A percentile compares a stretch with the other conserved stretches of the same genome.
Conservation (phyloP, 2,329 filamentous ascomycete genomes). For the Exophiala dermatitidis region DNA sequence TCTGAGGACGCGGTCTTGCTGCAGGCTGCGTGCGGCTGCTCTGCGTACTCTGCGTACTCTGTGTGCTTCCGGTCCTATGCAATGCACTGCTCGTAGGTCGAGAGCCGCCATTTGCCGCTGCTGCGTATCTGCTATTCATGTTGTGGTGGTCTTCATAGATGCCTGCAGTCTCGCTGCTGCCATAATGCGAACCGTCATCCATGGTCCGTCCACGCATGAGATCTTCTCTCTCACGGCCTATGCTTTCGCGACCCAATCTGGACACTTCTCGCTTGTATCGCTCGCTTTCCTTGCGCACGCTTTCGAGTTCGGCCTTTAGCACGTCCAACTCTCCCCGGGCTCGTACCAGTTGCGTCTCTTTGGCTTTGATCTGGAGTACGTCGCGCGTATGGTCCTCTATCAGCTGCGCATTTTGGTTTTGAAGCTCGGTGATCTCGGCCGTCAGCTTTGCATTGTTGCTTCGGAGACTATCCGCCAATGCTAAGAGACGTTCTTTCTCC, state of each 20-base stretch:
- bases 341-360: conserved; percentile 92
- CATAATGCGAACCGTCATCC: conserved; percentile 52
- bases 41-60: conserved; percentile 13
- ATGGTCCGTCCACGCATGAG: conserved; percentile 17
- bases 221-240: conserved; percentile 27
- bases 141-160: conserved; percentile 34
- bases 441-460: conserved; percentile 73
- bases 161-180: conserved; percentile 46
- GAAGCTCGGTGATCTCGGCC: conserved; percentile 86
- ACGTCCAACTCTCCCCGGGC: conserved; percentile 84
- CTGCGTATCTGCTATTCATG: conserved; percentile 25
- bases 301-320: conserved; percentile 77
- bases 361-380: conserved; percentile 92
- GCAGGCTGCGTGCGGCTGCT: conserved; percentile 8
- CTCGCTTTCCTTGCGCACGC: conserved; percentile 80
- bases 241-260: conserved; percentile 44
- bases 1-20: conserved; percentile 33
- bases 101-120: conserved; percentile 13
- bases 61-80: conserved; percentile 23
- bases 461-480: conserved; percentile 70
- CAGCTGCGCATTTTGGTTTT: conserved; percentile 91
- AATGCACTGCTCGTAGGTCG: conserved; percentile 22
- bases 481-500: conserved; percentile 70
- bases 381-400: conserved; percentile 97
- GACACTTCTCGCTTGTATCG: conserved; percentile 78